phyloP scores from a whole-genome alignment of 1,139 yeast genomes.

The Petasospora fabianii region DNA sequence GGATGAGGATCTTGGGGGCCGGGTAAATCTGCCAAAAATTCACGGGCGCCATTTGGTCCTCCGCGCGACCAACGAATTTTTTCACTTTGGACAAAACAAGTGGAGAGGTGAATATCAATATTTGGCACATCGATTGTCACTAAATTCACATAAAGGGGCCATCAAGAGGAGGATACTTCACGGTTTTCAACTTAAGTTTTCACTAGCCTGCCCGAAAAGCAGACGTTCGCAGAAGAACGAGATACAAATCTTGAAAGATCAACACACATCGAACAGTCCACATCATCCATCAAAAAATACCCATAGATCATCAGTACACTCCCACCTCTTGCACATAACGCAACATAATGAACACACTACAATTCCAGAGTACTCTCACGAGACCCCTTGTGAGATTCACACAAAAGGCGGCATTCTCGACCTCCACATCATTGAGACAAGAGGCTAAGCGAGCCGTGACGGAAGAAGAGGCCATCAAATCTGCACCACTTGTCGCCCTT shows the following conservation, averaged over 20 bases:
- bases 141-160: neutral
- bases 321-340: neutral
- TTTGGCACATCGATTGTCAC: neutral
- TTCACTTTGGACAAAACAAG: conserved; percentile 7
- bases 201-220: no score
- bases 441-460: conserved; percentile 9
- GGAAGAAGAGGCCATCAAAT: conserved; percentile 32
- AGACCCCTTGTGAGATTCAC: conserved; percentile 2
- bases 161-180: neutral
- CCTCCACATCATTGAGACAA: conserved; percentile 5
- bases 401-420: conserved; percentile 7
- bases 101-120: neutral
- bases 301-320: neutral
- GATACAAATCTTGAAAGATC: no score
- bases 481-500: conserved; percentile 73
- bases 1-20: neutral
- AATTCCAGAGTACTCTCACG: neutral
- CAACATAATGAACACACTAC: conserved; percentile 9
- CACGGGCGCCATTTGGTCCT: neutral
- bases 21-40: conserved; percentile 7
- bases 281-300: neutral
- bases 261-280: neutral
- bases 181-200: neutral
- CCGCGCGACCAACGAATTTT: conserved; percentile 12
- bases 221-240: neutral